A percentile compares a stretch with the other conserved stretches of the same genome.
Evolutionary conservation across 345 rosid species (phyloP).

Genomic region (Alliaria petiolata): DNA sequence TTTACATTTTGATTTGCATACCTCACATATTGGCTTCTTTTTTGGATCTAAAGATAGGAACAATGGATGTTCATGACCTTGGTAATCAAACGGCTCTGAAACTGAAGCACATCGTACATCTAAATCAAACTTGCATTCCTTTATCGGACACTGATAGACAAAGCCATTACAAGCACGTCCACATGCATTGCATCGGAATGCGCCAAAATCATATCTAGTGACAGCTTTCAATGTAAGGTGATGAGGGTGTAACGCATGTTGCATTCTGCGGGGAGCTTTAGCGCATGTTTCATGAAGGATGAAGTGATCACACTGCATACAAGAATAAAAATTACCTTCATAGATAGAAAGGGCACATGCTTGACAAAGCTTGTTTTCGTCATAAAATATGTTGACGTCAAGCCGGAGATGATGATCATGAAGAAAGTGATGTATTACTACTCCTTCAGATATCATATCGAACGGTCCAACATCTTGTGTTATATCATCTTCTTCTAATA

Average conservation of each 20-base stretch:
- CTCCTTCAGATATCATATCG: not conserved
- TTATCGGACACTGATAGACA: not conserved
- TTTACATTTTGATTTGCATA: not conserved
- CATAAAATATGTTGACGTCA: not conserved
- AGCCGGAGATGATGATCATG: not conserved
- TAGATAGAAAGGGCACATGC: not conserved
- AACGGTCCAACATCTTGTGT: not conserved
- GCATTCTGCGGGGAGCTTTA: not conserved
- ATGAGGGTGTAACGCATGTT: not conserved
- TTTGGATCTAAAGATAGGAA: not conserved
- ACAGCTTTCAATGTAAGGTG: not conserved
- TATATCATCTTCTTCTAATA: not conserved
- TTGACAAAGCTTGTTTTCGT: not conserved
- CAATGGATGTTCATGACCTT: not conserved
- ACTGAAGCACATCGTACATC: not conserved
- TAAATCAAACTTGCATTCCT: not conserved
- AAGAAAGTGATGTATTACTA: not conserved
- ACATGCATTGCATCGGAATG: not conserved
- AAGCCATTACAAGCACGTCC: not conserved
- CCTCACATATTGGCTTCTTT: not conserved
- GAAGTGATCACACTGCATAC: not conserved
- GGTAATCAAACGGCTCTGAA: not conserved
- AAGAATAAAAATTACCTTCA: not conserved
- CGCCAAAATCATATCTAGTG: not conserved
- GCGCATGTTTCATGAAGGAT: slow-evolving; percentile 1